Percentiles rank a stretch among this genome's conserved stretches.
Conservation (phyloP, 345 rosid genomes). For the Alliaria petiolata region DNA sequence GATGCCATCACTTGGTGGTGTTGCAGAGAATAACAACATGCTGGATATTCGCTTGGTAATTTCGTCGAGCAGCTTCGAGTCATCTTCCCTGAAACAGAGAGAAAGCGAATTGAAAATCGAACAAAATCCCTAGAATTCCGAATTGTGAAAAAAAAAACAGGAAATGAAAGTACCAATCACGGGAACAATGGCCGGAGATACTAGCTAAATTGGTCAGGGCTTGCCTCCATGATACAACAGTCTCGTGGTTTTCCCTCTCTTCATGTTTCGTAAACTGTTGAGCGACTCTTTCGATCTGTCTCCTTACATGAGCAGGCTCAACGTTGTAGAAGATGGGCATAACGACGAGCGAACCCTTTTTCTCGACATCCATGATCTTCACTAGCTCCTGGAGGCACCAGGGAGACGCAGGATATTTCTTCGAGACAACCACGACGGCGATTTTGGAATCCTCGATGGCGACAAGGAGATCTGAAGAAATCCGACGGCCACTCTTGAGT, state of each 20-base stretch:
- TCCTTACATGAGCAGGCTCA: constrained; percentile 12
- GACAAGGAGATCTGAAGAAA: not conserved
- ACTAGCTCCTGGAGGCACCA: constrained; percentile 26
- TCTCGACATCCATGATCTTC: constrained; percentile 6
- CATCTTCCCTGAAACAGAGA: constrained; percentile 1
- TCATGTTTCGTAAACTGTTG: constrained; percentile 12
- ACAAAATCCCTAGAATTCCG: not conserved
- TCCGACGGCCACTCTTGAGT: constrained; percentile 2
- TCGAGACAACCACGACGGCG: constrained; percentile 9
- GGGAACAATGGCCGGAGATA: not conserved
- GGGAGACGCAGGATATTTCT: constrained; percentile 3
- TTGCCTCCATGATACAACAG: not conserved
- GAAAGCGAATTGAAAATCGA: not conserved
- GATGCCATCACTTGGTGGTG: not conserved
- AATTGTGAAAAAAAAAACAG: not conserved
- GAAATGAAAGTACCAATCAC: constrained; percentile 1
- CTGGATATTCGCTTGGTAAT: not conserved
- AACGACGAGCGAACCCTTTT: not conserved
- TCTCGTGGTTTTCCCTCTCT: not conserved
- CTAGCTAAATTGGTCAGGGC: not conserved
- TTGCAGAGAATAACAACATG: not conserved
- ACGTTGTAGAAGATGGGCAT: constrained; percentile 26
- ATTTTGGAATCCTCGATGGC: constrained; percentile 17
- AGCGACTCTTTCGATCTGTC: constrained; percentile 9
- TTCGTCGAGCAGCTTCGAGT: not conserved